Conservation (phyloP, 1,139 yeast genomes). For the Sporopachydermia cereana region DNA sequence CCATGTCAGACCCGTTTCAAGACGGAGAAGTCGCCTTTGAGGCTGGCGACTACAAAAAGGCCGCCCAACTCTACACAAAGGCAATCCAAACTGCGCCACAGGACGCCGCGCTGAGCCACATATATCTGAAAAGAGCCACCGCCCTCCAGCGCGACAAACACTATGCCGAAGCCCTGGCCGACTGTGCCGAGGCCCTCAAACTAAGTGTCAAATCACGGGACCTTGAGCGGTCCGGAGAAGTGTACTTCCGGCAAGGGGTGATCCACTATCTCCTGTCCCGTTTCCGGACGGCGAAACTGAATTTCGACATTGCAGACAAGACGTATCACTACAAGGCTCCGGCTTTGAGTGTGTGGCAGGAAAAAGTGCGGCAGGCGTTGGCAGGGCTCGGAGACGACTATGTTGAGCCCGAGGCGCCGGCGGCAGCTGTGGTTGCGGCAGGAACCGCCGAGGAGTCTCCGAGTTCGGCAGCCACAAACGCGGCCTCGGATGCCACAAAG, state of each 20-base stretch:
- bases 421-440: slow-evolving; percentile 6
- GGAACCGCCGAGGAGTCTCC: slow-evolving; percentile 9
- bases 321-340: slow-evolving; percentile 34
- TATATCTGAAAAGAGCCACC: slow-evolving; percentile 40
- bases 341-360: slow-evolving; percentile 40
- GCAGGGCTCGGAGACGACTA: slow-evolving; percentile 13
- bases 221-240: slow-evolving; percentile 41
- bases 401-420: slow-evolving; percentile 8
- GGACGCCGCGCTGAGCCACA: slow-evolving; percentile 28
- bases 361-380: slow-evolving; percentile 29
- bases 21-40: slow-evolving; percentile 25
- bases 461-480: slow-evolving; percentile 14
- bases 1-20: neutral
- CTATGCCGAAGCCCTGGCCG: slow-evolving; percentile 38
- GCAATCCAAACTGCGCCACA: slow-evolving; percentile 28
- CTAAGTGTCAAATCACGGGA: slow-evolving; percentile 42
- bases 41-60: slow-evolving; percentile 25
- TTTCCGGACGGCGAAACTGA: slow-evolving; percentile 34
- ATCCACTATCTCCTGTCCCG: slow-evolving; percentile 37
- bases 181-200: slow-evolving; percentile 42
- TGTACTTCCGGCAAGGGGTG: slow-evolving; percentile 50
- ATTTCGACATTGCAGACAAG: slow-evolving; percentile 38
- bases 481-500: slow-evolving; percentile 13
- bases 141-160: slow-evolving; percentile 43
- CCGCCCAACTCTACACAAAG: slow-evolving; percentile 24